Evolutionary conservation across 2,329 filamentous ascomycete species (phyloP).

Genomic region (Aspergillus sp.): DNA sequence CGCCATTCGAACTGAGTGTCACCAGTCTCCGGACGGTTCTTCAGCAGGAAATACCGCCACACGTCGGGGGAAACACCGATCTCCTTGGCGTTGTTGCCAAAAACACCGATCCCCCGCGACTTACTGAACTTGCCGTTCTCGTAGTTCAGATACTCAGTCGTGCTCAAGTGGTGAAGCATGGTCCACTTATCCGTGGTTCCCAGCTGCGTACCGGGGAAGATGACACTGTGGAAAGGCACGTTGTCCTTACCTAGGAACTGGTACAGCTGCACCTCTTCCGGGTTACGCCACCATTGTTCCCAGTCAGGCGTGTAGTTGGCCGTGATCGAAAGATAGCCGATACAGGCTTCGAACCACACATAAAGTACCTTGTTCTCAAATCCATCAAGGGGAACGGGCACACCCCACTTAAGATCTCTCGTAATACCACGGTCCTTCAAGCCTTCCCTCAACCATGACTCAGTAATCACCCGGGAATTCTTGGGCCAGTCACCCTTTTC

Average conservation of each 20-base stretch:
- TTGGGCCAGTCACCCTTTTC: slow-evolving; percentile 55
- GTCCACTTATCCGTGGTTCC: slow-evolving; percentile 84
- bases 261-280: slow-evolving; percentile 78
- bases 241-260: slow-evolving; percentile 97
- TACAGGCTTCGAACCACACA: slow-evolving; percentile 88
- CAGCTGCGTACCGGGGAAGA: slow-evolving; percentile 82
- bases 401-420: slow-evolving; percentile 86
- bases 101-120: slow-evolving; percentile 81
- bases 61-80: slow-evolving; percentile 79
- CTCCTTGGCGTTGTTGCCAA: slow-evolving; percentile 80
- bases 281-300: slow-evolving; percentile 92
- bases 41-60: slow-evolving; percentile 89
- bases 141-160: slow-evolving; percentile 85
- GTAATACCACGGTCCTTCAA: slow-evolving; percentile 84
- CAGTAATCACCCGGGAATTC: slow-evolving; percentile 40
- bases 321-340: slow-evolving; percentile 93
- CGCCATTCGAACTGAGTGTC: slow-evolving; percentile 90
- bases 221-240: slow-evolving; percentile 79
- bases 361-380: slow-evolving; percentile 80
- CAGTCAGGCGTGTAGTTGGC: slow-evolving; percentile 81
- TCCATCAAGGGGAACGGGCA: slow-evolving; percentile 52
- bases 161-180: slow-evolving; percentile 78
- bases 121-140: slow-evolving; percentile 91
- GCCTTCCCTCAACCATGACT: slow-evolving; percentile 59
- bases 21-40: slow-evolving; percentile 74